Base-by-base conservation (phyloP, 2,329 filamentous ascomycete genomes). In the Aureobasidium sp. region DNA sequence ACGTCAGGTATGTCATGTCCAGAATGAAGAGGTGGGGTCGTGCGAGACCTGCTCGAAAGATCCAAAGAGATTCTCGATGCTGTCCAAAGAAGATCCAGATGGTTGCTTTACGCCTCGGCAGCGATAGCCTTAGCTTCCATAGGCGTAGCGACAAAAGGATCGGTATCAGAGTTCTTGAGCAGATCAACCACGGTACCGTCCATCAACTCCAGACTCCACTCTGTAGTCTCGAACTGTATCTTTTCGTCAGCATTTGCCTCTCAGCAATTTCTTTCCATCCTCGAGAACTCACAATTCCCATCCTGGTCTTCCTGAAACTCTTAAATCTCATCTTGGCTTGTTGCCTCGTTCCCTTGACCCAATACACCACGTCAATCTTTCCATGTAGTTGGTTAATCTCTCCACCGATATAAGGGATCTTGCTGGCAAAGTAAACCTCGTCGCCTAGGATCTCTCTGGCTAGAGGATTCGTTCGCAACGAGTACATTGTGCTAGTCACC, bases 361-460 rank as follows among this genome's bases (percentile, higher is more conserved):
- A 82, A 75, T 96, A 97, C 62, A 78, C 79, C 63, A 99, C 90
- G 79, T 97, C 82, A 73, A 99, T 96, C 69, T 85, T 82, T 27
- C 94, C 94, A 76, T 93, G 91, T 73, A 97, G 77, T 80, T 96
- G 93, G 77, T 97, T 95, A 82, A 99, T 89, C 78, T 91, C 86
- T 65, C 79, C 78, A 59, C 69, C 69, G 41, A 80, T 80, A 77
- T 78, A 80, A 17, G 79, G 78, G 27, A 80, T 74, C 67, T 77
- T 74, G 52, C 70, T 73, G 9, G 77, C 77, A 66, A 81, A 81
- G 64, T 80, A 80, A 8, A 81, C 78, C 67, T 81, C 78, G 75
- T 97, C 90, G 66, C 94, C 94, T 32, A 99, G 83, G 50, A 87
- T 78, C 63, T 86, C 86, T 70, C 92, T 86, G 50, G 92, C 94